A percentile compares a stretch with the other conserved stretches of the same genome.
Evolutionary conservation across 768 basidiomycete genomes (phyloP).

Genomic region (Amanita phalloides): DNA sequence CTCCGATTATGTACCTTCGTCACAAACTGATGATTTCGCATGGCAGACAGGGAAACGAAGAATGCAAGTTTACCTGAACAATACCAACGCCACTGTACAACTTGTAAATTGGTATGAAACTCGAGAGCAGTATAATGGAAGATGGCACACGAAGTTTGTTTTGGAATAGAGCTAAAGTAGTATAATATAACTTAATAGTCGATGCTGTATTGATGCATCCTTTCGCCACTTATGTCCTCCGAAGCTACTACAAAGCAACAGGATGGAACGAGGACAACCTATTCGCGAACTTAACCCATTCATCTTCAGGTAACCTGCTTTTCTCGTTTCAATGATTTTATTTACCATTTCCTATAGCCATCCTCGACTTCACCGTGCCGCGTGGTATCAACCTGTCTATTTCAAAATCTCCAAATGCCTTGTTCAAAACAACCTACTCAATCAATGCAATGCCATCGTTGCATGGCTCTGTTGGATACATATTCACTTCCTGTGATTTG

Average conservation of each 20-base stretch:
- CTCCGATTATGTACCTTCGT: neutral
- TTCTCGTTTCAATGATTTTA: neutral
- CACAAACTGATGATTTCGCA: neutral
- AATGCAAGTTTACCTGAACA: neutral
- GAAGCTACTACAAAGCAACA: conserved; percentile 83
- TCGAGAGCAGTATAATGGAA: neutral
- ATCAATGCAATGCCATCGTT: conserved; percentile 90
- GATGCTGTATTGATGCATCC: conserved; percentile 52
- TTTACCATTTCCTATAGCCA: conserved; percentile 36
- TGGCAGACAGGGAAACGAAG: conserved; percentile 1
- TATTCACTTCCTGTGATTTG: conserved; percentile 83
- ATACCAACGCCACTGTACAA: neutral
- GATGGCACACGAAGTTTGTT: neutral
- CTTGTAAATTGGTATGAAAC: neutral
- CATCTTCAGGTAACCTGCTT: conserved; percentile 61
- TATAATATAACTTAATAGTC: neutral
- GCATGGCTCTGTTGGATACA: conserved; percentile 88
- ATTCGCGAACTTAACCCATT: conserved; percentile 81
- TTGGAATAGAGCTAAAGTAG: neutral
- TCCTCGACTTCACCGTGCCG: conserved; percentile 88
- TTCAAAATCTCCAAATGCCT: conserved; percentile 80
- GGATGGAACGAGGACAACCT: conserved; percentile 97
- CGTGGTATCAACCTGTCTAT: conserved; percentile 68
- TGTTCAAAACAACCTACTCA: conserved; percentile 86
- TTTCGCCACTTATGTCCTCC: conserved; percentile 80